These are phyloP conservation scores for Aspergillus spinulosporus DNA, from an alignment of 2,329 filamentous ascomycete genomes.

Conservation along the genomic window DNA sequence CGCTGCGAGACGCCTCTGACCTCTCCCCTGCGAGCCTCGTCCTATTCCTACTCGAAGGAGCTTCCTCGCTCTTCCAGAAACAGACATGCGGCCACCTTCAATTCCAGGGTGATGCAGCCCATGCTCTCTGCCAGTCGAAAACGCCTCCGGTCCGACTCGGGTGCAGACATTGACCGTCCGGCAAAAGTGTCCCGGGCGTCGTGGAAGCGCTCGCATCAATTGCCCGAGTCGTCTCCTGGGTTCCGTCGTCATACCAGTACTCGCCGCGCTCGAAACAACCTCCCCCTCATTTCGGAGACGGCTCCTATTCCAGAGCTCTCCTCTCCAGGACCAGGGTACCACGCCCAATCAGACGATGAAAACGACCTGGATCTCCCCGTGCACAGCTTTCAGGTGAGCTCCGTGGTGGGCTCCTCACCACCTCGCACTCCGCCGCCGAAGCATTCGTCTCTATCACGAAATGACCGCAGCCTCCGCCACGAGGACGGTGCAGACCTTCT, in stretches of 20 bases:
- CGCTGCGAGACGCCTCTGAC: constrained; percentile 57
- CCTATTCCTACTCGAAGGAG: constrained; percentile 88
- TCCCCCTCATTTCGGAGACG: constrained; percentile 76
- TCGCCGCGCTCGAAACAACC: constrained; percentile 62
- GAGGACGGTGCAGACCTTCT: constrained; percentile 81
- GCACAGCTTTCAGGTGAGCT: constrained; percentile 43
- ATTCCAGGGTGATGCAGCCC: constrained; percentile 44
- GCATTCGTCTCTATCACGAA: constrained; percentile 53
- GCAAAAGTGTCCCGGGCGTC: constrained; percentile 62
- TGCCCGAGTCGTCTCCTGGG: constrained; percentile 84
- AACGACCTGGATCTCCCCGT: constrained; percentile 79
- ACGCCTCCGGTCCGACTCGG: constrained; percentile 68
- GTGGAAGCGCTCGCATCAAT: constrained; percentile 75
- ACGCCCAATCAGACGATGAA: constrained; percentile 62
- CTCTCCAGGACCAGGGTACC: constrained; percentile 43
- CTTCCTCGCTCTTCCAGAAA: constrained; percentile 58
- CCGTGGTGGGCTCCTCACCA: constrained; percentile 72
- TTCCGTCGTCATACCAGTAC: constrained; percentile 65
- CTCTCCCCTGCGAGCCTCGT: constrained; percentile 78
- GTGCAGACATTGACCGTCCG: constrained; percentile 52
- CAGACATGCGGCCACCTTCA: constrained; percentile 47
- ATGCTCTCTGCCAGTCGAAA: constrained; percentile 59
- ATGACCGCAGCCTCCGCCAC: constrained; percentile 56
- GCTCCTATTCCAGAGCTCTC: constrained; percentile 67
- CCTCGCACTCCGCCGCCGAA: constrained; percentile 75